Base-by-base conservation (phyloP, 2,329 filamentous ascomycete species). In the Paramyrothecium sp. region DNA sequence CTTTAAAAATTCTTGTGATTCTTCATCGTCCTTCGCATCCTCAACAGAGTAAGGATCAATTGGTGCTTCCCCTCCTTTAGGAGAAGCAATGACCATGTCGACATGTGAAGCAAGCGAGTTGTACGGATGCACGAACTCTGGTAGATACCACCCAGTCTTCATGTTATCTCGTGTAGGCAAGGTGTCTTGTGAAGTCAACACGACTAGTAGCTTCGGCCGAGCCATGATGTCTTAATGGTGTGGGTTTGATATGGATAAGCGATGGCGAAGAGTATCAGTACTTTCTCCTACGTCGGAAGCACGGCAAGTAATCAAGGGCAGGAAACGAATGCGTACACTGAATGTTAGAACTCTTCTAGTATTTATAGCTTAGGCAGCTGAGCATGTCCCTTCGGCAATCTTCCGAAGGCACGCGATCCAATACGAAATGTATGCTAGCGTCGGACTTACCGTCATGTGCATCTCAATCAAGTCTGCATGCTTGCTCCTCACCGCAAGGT, bases 41-140 rank as follows among this genome's bases (percentile, higher is more conserved):
- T 55, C 33, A 13, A 58, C 22, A 16, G 56, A 57, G 22, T 55
- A 38, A 38, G 33, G 33, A 16, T 38, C 33, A 16, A 38, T 16
- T 38, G 33, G 33, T 38, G 33, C 33, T 16, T 38, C n/a, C 33
- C 33, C 33, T 38, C 33, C 33, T 38, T 38, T 38, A 10, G 33
- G 33, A 38, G 33, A 38, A 10, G 33, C 33, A 16, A 38, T 38
- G 33, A 16, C 16, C 8, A 38, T 38, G 33, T 38, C 33, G 33
- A 38, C 33, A 38, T 38, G 33, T 16, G 33, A 38, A 16, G 33
- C 8, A 16, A 38, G 33, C 8, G 33, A 8, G 33, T 38, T 38
- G 16, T 38, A 38, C 33, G 33, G 33, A 38, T 38, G 33, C 8
- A 38, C 33, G 33, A 38, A 38, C 33, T 38, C 33, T 16, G 33